Evolutionary conservation across 2,329 filamentous ascomycete genomes (phyloP), one percentile per base, ranked within the genome.

Genomic region (Neocatenulostroma microsporum): DNA sequence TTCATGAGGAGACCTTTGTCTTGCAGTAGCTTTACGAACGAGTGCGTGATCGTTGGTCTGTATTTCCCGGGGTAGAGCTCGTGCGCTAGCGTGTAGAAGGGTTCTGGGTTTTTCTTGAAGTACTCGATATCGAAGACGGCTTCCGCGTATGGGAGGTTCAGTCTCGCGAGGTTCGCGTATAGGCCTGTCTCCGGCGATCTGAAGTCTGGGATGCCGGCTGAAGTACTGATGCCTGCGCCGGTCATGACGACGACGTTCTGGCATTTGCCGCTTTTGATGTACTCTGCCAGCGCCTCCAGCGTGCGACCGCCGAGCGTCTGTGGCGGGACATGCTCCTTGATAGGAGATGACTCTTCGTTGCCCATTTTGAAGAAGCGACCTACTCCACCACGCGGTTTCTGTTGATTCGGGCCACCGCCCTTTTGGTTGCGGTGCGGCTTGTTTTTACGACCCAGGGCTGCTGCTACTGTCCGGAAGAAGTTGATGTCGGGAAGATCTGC

Each of bases 51-150:
- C 1, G 91, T 98, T 0, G 91, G 91, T 37, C 80, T 73, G 65
- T 84, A 95, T 52, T 82, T 82, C 13, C 88, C 89, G 0, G 91
- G 91, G 55, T 94, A 94, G 3, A 98, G 73, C 63, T 96, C 91
- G 51, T 82, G 83, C 11, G 89, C 89, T 23, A 98, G 74, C 1
- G 84, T 77, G 62, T 96, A 98, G 67, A 98, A 98, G 0, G 91
- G 88, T 21, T 79, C 70, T 0, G 91, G 91, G 47, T 94, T 82
- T 28, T 79, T 56, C 44, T 81, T 74, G 66, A 98, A 98, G 69
- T 84, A 98, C 40, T 70, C 70, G 46, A 98, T 89, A 55, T 94
- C 87, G 62, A 98, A 96, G 29, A 96, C 86, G 21, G 86, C 88
- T 64, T 96, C 87, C 15, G 89, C 82, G 53, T 89, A 81, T 0